Percentiles rank a stretch among this genome's conserved stretches.
phyloP scores from a whole-genome alignment of 768 basidiomycete genomes.

The Tricholoma flavovirens region DNA sequence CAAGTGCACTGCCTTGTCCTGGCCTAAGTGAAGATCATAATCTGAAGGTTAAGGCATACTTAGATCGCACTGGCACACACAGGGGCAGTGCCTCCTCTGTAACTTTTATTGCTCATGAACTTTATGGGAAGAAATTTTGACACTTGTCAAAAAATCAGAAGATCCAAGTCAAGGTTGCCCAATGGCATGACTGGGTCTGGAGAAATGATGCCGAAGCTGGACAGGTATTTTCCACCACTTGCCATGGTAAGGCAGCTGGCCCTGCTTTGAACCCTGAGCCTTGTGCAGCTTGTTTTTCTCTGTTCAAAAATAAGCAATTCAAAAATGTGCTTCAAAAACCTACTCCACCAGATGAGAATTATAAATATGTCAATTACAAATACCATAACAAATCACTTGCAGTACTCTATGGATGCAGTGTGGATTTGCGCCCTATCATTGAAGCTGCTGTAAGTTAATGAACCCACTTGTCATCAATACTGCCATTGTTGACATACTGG shows the following conservation, averaged over 20 bases:
- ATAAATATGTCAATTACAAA: not conserved
- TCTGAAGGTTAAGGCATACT: not conserved
- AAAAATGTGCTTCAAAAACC: not conserved
- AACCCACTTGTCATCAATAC: not conserved
- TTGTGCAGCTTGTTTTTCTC: not conserved
- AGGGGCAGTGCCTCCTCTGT: not conserved
- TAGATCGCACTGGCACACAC: not conserved
- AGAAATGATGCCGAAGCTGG: not conserved
- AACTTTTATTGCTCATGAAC: not conserved
- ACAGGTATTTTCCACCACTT: not conserved
- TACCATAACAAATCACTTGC: not conserved
- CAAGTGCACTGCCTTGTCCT: not conserved
- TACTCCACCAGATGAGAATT: not conserved
- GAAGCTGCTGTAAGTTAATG: not conserved
- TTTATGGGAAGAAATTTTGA: not conserved
- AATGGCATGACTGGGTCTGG: not conserved
- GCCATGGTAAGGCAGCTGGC: not conserved
- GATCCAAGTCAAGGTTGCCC: not conserved
- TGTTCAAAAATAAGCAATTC: not conserved
- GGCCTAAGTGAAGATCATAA: not conserved
- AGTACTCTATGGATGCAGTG: not conserved
- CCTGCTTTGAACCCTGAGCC: not conserved
- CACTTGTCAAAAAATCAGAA: not conserved
- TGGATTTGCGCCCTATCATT: not conserved
- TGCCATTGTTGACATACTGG: not conserved